phyloP scores from a whole-genome alignment of 1,139 yeast genomes.

The Eremothecium gossypii region DNA sequence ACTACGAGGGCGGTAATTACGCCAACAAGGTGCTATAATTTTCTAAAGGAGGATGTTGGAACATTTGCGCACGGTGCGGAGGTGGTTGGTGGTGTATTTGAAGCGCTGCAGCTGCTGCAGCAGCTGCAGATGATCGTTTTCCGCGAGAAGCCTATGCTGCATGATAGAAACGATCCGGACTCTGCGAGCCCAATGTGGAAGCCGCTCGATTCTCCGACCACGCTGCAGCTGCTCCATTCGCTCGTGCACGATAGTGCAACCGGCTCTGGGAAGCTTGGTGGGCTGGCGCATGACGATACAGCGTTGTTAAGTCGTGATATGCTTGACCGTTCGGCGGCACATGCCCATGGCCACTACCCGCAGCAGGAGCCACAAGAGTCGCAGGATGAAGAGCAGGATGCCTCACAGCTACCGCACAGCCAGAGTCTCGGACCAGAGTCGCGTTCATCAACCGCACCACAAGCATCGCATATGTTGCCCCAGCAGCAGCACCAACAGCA shows the following conservation, averaged over 20 bases:
- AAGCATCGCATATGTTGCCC: background rate
- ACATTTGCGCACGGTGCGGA: conserved; percentile 6
- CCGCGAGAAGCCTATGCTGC: conserved; percentile 7
- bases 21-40: conserved; percentile 6
- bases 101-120: conserved; percentile 7
- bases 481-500: background rate
- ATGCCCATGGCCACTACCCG: background rate
- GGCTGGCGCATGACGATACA: background rate
- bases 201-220: conserved; percentile 4
- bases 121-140: conserved; percentile 7
- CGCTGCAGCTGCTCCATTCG: conserved; percentile 1
- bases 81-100: conserved; percentile 6
- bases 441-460: background rate
- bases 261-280: no score
- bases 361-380: background rate
- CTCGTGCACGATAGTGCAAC: background rate
- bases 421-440: no score
- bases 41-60: conserved; percentile 6
- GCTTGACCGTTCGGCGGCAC: background rate
- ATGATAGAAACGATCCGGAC: conserved; percentile 7
- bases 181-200: conserved; percentile 6
- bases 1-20: conserved; percentile 6
- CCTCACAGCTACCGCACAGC: no score
- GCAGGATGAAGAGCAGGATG: no score
- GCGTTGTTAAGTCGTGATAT: background rate